Percentiles rank a stretch among this genome's conserved stretches.
These are phyloP conservation scores for Phialemonium atrogriseum DNA, from an alignment of 2,329 filamentous ascomycete genomes.

Conservation along the genomic window DNA sequence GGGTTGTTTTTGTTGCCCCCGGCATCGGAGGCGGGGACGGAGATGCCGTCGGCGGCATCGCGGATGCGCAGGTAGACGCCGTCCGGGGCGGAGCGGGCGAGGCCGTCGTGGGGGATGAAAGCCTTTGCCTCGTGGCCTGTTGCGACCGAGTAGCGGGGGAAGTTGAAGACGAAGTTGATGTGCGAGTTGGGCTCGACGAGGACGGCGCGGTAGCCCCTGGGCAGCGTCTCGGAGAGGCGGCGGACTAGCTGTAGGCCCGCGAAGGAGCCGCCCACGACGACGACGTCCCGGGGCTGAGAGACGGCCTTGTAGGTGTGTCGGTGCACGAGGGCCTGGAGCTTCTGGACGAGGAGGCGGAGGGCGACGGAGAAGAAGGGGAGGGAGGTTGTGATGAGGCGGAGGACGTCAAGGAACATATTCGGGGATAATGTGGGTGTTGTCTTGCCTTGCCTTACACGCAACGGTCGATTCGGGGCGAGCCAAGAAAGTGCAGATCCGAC, in stretches of 20 bases:
- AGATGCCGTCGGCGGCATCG: slow-evolving; percentile 21
- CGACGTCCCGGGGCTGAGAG: slow-evolving; percentile 18
- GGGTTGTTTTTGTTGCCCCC: too few relatives aligned
- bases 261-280: slow-evolving; percentile 36
- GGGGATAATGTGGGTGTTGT: too few relatives aligned
- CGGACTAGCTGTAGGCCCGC: slow-evolving; percentile 27
- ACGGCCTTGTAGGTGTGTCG: slow-evolving; percentile 1
- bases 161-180: slow-evolving; percentile 30
- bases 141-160: slow-evolving; percentile 36
- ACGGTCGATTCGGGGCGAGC: too few relatives aligned
- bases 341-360: neutral
- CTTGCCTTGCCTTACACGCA: too few relatives aligned
- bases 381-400: neutral
- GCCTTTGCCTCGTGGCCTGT: slow-evolving; percentile 31
- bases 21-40: slow-evolving; percentile 8
- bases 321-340: slow-evolving; percentile 1
- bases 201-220: slow-evolving; percentile 33
- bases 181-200: slow-evolving; percentile 39
- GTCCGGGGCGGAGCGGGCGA: slow-evolving; percentile 17
- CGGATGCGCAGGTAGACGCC: slow-evolving; percentile 22
- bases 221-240: slow-evolving; percentile 27
- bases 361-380: neutral
- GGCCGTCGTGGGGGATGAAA: slow-evolving; percentile 36
- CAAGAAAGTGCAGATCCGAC: too few relatives aligned
- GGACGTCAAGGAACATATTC: neutral